Conservation (phyloP, 192 early-diverging fungal species). For the Backusella parvicylindrica region DNA sequence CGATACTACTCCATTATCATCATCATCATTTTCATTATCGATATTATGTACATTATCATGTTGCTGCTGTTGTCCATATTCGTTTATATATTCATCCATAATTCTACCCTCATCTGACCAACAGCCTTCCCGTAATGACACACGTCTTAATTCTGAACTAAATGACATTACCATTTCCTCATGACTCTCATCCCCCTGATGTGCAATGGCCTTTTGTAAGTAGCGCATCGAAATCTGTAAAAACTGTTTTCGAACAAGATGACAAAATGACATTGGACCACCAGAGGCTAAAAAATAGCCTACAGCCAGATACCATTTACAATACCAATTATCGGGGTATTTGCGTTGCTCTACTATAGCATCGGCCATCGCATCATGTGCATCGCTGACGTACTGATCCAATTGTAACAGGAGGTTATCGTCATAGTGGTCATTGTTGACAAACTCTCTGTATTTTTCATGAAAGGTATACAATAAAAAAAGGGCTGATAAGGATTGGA, state of each 20-base stretch:
- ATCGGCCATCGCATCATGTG: not conserved
- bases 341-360: not conserved
- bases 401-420: not conserved
- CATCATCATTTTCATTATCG: not conserved
- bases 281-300: constrained; percentile 3
- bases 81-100: not conserved
- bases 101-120: not conserved
- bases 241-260: constrained; percentile 1
- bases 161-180: not conserved
- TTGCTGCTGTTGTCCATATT: not conserved
- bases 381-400: not conserved
- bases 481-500: not conserved
- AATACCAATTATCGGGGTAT: constrained; percentile 8
- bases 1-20: not conserved
- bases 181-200: not conserved
- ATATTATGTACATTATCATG: not conserved
- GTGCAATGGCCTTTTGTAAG: not conserved
- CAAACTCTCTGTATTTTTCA: not conserved
- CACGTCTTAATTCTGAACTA: not conserved
- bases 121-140: not conserved
- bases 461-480: not conserved
- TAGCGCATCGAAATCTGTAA: not conserved
- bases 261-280: not conserved
- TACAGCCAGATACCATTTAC: constrained; percentile 16
- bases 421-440: not conserved